A percentile compares a stretch with the other conserved stretches of the same genome.
These are phyloP conservation scores for Yamadazyma buinensis DNA, from an alignment of 1,139 yeast species.

Conservation along the genomic window DNA sequence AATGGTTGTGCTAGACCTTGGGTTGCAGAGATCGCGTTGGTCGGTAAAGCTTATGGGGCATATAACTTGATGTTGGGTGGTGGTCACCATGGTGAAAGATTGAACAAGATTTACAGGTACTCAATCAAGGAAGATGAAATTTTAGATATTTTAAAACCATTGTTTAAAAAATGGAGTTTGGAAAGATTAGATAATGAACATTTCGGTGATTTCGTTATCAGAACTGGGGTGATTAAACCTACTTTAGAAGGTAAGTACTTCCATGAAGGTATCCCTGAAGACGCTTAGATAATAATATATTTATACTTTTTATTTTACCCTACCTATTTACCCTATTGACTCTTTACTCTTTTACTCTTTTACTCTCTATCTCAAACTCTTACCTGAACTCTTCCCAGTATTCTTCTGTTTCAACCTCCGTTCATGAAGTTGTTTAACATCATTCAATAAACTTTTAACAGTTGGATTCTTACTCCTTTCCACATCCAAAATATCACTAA, in stretches of 20 bases:
- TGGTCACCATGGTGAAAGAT: slow-evolving; percentile 90
- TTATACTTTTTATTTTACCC: slow-evolving; percentile 2
- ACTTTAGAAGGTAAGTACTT: slow-evolving; percentile 88
- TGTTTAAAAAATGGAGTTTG: slow-evolving; percentile 91
- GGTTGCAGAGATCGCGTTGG: slow-evolving; percentile 94
- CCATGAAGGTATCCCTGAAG: slow-evolving; percentile 92
- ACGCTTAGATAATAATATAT: slow-evolving; percentile 37
- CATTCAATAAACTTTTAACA: slow-evolving; percentile 25
- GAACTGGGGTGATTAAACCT: slow-evolving; percentile 82
- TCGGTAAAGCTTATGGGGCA: slow-evolving; percentile 93
- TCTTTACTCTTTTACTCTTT: too few species aligned
- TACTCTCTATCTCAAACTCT: too few species aligned
- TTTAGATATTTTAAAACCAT: slow-evolving; percentile 67
- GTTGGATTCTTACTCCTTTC: slow-evolving; percentile 41
- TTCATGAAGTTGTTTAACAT: slow-evolving; percentile 14
- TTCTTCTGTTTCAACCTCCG: background rate
- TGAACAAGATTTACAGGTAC: slow-evolving; percentile 85
- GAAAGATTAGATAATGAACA: slow-evolving; percentile 91
- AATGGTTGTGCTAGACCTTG: slow-evolving; percentile 99
- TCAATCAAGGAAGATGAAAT: slow-evolving; percentile 92
- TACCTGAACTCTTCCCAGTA: background rate
- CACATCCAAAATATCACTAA: slow-evolving; percentile 36
- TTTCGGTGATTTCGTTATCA: slow-evolving; percentile 89
- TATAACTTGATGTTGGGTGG: slow-evolving; percentile 96
- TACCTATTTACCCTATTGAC: too few species aligned